Evolutionary conservation across 2,329 filamentous ascomycete genomes (phyloP).

Genomic region (Sporothrix dimorphospora): DNA sequence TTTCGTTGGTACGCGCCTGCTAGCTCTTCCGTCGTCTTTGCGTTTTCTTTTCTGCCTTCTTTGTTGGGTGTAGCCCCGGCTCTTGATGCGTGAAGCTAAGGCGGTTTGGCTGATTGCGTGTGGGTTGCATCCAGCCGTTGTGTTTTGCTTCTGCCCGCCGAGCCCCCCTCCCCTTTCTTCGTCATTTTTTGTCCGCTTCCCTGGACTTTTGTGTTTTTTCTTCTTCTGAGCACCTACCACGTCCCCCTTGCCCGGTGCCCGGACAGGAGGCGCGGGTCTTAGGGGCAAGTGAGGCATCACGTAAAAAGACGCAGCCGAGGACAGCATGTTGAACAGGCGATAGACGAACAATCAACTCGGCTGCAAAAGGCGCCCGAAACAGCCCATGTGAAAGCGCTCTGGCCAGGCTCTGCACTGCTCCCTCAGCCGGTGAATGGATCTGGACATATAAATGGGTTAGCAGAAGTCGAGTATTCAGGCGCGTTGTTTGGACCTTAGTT

Average conservation of each 20-base stretch:
- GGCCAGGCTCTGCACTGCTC: constrained; percentile 9
- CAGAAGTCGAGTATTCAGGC: background rate
- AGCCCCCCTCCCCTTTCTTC: constrained; percentile 3
- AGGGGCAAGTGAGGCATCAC: background rate
- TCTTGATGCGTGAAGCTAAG: constrained; percentile 19
- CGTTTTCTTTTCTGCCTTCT: constrained; percentile 26
- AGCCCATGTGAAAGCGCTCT: constrained; percentile 26
- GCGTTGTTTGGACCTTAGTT: background rate
- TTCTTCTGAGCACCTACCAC: background rate
- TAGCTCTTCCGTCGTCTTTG: background rate
- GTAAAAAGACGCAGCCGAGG: constrained; percentile 11
- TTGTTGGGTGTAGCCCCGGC: constrained; percentile 27
- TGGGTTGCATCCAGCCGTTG: constrained; percentile 21
- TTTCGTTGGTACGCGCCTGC: background rate
- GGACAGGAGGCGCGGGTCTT: background rate
- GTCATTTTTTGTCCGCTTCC: background rate
- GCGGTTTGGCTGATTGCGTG: constrained; percentile 20
- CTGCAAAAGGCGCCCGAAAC: constrained; percentile 9
- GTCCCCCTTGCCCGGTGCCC: background rate
- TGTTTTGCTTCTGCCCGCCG: constrained; percentile 17
- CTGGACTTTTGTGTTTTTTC: background rate
- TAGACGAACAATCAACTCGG: background rate
- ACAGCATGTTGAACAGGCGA: background rate
- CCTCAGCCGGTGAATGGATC: background rate
- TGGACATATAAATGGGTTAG: background rate